phyloP scores from a whole-genome alignment of 164 flowering plant genomes.

The Tinospora cordifolia region DNA sequence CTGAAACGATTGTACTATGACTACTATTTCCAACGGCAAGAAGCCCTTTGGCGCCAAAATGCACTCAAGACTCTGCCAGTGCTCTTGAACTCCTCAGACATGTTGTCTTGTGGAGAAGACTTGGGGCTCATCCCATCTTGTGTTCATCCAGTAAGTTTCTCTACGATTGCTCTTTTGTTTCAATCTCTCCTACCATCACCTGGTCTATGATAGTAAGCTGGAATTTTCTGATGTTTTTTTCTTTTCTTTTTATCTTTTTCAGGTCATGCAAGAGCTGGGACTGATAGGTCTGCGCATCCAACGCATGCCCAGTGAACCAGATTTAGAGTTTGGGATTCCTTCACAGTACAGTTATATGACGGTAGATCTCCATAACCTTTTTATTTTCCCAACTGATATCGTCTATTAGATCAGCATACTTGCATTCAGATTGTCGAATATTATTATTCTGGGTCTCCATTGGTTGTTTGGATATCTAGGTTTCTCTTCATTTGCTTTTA shows the following conservation, averaged over 20 bases:
- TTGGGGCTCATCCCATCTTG: slow-evolving; percentile 93
- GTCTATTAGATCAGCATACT: too few species aligned
- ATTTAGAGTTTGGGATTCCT: slow-evolving; percentile 87
- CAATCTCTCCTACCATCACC: neutral
- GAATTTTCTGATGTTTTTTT: neutral
- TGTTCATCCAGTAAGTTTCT: slow-evolving; percentile 82
- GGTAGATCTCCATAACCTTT: slow-evolving; percentile 30
- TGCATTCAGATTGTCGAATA: too few species aligned
- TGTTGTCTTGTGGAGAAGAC: slow-evolving; percentile 99
- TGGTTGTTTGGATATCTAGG: neutral
- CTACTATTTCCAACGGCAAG: slow-evolving; percentile 94
- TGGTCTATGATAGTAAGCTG: neutral
- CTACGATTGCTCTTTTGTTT: neutral
- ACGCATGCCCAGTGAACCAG: slow-evolving; percentile 95
- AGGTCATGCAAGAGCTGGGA: slow-evolving; percentile 98
- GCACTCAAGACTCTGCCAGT: slow-evolving; percentile 90
- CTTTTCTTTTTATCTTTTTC: slow-evolving; percentile 5
- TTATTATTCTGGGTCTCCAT: too few species aligned
- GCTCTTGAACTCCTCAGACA: slow-evolving; percentile 88
- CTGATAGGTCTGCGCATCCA: slow-evolving; percentile 90
- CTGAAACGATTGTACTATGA: slow-evolving; percentile 77
- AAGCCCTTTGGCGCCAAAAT: slow-evolving; percentile 79
- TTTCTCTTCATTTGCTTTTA: neutral
- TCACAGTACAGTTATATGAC: slow-evolving; percentile 91
- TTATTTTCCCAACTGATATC: neutral